A percentile compares a stretch with the other conserved stretches of the same genome.
These are phyloP conservation scores for Dalbergia oliveri DNA, from an alignment of 306 rosid species.

Conservation along the genomic window DNA sequence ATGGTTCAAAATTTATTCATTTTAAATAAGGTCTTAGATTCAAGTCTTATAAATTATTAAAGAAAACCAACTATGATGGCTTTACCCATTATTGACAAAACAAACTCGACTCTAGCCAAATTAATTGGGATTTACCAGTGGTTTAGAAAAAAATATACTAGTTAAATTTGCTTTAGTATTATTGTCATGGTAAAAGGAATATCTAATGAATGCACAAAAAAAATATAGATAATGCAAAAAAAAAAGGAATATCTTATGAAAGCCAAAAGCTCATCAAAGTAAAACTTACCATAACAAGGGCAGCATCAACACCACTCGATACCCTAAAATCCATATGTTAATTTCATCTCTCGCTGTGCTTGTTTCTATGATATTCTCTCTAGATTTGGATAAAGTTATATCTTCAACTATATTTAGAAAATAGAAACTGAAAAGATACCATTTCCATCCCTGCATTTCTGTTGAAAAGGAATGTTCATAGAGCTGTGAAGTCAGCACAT, in stretches of 20 bases:
- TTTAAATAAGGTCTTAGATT: no score
- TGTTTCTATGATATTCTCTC: background rate
- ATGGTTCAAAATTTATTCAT: no score
- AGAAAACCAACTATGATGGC: no score
- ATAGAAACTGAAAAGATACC: constrained; percentile 49
- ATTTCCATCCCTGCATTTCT: constrained; percentile 49
- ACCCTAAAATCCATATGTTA: constrained; percentile 34
- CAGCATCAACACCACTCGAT: constrained; percentile 14
- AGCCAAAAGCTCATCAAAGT: background rate
- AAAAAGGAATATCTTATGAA: background rate
- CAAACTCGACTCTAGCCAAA: no score
- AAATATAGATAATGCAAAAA: no score
- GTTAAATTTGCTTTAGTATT: no score
- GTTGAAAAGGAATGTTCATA: constrained; percentile 57
- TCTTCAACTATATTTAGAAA: constrained; percentile 23
- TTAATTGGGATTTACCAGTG: no score
- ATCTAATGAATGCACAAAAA: no score
- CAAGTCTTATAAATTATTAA: no score
- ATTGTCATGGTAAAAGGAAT: no score
- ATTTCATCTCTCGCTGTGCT: background rate
- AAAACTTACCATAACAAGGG: constrained; percentile 29
- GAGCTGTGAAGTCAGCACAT: constrained; percentile 58
- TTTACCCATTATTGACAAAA: no score
- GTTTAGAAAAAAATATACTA: no score
- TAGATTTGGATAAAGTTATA: constrained; percentile 14